Conservation (phyloP, 2,329 filamentous ascomycete species). For the Elsinoe fawcettii region DNA sequence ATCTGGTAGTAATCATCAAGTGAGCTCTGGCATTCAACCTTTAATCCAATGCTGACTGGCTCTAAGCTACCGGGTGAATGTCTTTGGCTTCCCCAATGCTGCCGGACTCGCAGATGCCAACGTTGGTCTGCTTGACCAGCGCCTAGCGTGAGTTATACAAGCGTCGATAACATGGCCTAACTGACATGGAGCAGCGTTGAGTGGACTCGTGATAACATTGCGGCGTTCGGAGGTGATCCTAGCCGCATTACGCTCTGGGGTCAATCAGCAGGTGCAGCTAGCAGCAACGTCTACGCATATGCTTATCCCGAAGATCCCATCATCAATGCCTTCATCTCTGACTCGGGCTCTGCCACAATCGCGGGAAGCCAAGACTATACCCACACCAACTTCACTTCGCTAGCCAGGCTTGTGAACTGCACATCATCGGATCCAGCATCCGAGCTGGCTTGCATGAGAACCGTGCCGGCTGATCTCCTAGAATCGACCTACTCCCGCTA, state of each 20-base stretch:
- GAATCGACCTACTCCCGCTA: constrained; percentile 15
- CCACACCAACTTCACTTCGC: constrained; percentile 12
- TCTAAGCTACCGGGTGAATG: constrained; percentile 20
- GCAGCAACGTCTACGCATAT: constrained; percentile 18
- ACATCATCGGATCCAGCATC: background rate
- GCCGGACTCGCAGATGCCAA: constrained; percentile 16
- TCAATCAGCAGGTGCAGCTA: constrained; percentile 19
- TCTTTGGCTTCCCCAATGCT: constrained; percentile 20
- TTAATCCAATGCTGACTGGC: background rate
- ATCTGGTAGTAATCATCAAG: constrained; percentile 34
- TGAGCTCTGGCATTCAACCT: constrained; percentile 2
- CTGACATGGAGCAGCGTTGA: constrained; percentile 17
- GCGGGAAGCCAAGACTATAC: constrained; percentile 13
- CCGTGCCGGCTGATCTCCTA: constrained; percentile 9
- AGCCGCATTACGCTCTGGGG: constrained; percentile 19
- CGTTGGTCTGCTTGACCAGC: constrained; percentile 20
- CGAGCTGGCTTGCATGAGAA: constrained; percentile 3
- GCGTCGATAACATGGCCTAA: background rate
- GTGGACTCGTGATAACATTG: constrained; percentile 20
- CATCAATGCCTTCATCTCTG: constrained; percentile 18
- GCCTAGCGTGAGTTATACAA: constrained; percentile 15
- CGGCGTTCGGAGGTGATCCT: constrained; percentile 20
- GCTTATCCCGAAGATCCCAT: constrained; percentile 19
- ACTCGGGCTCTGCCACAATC: constrained; percentile 18
- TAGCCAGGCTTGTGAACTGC: constrained; percentile 13